Conservation (phyloP, 257 asterid species). For the Salvia rosmarinus region DNA sequence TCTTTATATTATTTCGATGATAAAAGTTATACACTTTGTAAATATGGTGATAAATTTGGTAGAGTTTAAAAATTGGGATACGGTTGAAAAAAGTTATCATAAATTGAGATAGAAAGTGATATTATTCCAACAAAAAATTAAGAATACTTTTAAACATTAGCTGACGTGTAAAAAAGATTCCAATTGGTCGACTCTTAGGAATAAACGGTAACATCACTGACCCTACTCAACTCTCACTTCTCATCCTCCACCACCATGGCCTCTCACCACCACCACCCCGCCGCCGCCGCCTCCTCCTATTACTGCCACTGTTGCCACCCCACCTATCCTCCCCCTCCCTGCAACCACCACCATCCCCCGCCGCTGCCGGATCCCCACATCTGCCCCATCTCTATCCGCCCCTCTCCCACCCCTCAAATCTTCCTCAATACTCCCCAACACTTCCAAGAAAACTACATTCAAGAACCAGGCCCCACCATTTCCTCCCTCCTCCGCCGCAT, state of each 20-base stretch:
- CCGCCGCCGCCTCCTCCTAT: conserved; percentile 28
- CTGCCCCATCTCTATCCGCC: conserved; percentile 41
- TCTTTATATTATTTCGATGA: no score
- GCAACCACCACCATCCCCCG: conserved; percentile 35
- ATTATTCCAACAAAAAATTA: no score
- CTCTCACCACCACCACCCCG: conserved; percentile 46
- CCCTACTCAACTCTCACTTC: background rate
- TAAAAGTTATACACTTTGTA: no score
- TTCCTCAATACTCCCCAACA: conserved; percentile 23
- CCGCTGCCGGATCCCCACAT: conserved; percentile 46
- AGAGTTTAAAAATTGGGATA: no score
- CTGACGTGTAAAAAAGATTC: no score
- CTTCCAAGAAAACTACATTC: conserved; percentile 35
- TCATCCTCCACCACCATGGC: conserved; percentile 49
- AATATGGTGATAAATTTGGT: no score
- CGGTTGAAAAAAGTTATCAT: no score
- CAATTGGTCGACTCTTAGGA: background rate
- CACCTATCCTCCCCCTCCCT: conserved; percentile 38
- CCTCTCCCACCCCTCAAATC: conserved; percentile 35
- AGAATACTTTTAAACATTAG: no score
- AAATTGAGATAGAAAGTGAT: no score
- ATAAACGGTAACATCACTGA: conserved; percentile 17
- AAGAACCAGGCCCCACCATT: conserved; percentile 39
- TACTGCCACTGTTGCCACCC: conserved; percentile 41
- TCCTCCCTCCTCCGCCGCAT: conserved; percentile 79